phyloP scores from a whole-genome alignment of 768 basidiomycete genomes.

The Tulasnella calospora region DNA sequence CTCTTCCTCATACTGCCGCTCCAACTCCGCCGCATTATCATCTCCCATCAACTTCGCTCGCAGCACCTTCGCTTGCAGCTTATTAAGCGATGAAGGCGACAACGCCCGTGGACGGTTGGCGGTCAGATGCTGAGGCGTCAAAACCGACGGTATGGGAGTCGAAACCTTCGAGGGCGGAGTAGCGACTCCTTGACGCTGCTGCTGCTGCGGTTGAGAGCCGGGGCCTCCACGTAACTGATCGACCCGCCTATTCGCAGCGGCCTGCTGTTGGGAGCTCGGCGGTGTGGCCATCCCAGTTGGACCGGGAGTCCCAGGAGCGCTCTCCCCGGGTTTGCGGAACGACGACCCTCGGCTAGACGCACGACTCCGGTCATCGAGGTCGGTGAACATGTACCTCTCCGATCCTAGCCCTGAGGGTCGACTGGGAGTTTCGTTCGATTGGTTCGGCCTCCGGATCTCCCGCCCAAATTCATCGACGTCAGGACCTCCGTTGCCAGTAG shows the following conservation, averaged over 20 bases:
- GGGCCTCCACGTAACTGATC: constrained; percentile 57
- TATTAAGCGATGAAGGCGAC: constrained; percentile 72
- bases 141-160: constrained; percentile 86
- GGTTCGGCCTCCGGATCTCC: constrained; percentile 40
- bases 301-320: constrained; percentile 54
- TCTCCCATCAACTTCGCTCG: constrained; percentile 82
- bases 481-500: constrained; percentile 38
- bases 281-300: constrained; percentile 32
- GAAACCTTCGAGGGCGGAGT: constrained; percentile 38
- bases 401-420: constrained; percentile 29
- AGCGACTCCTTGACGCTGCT: neutral
- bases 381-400: constrained; percentile 59
- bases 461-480: constrained; percentile 35
- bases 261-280: constrained; percentile 29
- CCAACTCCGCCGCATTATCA: constrained; percentile 69
- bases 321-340: constrained; percentile 75
- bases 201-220: constrained; percentile 31
- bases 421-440: constrained; percentile 38
- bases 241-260: constrained; percentile 48
- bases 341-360: constrained; percentile 77
- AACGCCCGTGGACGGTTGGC: constrained; percentile 44
- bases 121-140: constrained; percentile 57
- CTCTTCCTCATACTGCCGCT: constrained; percentile 80
- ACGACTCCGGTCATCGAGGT: constrained; percentile 46
- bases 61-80: constrained; percentile 86